Evolutionary conservation across 441 rosid genomes (phyloP).

Genomic region (Theobroma grandiflorum): DNA sequence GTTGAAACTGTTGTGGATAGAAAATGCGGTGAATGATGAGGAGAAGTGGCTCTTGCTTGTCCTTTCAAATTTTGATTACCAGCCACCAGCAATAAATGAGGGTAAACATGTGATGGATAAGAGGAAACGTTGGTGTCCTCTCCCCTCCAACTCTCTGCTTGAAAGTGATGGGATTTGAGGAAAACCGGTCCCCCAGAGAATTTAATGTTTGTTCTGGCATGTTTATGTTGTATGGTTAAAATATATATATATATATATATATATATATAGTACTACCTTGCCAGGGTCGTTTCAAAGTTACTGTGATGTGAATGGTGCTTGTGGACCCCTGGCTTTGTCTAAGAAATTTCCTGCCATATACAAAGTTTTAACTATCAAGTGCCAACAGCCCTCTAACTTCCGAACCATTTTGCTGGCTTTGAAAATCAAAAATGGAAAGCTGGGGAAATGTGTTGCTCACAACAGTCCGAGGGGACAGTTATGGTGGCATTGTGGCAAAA

Average conservation of each 20-base stretch:
- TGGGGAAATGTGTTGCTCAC: too few species aligned
- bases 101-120: slow-evolving; percentile 48
- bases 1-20: slow-evolving; percentile 35
- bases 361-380: background rate
- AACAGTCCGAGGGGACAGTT: too few species aligned
- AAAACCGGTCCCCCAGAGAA: slow-evolving; percentile 12
- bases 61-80: slow-evolving; percentile 11
- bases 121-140: slow-evolving; percentile 35
- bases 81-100: slow-evolving; percentile 25
- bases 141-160: background rate
- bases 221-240: background rate
- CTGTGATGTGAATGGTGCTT: background rate
- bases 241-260: too few species aligned
- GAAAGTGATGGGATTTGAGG: slow-evolving; percentile 9
- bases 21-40: slow-evolving; percentile 12
- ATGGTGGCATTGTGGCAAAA: too few species aligned
- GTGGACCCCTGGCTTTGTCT: background rate
- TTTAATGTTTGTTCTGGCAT: slow-evolving; percentile 10
- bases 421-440: too few species aligned
- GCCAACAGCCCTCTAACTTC: background rate
- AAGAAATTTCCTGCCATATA: background rate
- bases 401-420: too few species aligned
- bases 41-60: slow-evolving; percentile 30
- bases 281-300: background rate
- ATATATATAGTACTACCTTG: too few species aligned